Evolutionary conservation across 2,329 filamentous ascomycete species (phyloP), one percentile per base, ranked within the genome.

Genomic region (Diaporthe caulivora): DNA sequence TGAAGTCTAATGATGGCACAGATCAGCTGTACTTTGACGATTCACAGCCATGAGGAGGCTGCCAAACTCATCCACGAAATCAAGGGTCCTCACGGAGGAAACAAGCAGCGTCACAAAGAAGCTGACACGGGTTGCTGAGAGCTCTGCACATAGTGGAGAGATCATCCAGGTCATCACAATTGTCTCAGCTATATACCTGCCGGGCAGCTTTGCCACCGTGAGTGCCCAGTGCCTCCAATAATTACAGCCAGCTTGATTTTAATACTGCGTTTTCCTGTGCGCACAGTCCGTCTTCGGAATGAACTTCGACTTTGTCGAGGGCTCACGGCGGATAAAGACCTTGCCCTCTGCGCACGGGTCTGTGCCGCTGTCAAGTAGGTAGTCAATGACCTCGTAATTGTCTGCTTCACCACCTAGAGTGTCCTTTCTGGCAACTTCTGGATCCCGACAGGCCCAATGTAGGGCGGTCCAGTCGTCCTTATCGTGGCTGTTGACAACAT

Each of bases 111-210:
- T 77, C 9, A 80, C 77, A 1, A 68, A 70, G 65, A 76, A 75
- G 24, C 75, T 79, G 8, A 76, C 77, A 8, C 73, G 75, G 11
- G 69, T 80, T n/a, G 77, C 76, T 1, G 60, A 80, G 58, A 72
- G 72, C n/a, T 76, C 77, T 18, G 78, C 78, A 2, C 75, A 78
- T 26, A 77, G 79, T 49, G 77, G 78, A 29, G 78, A 75, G 29
- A 77, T 79, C 21, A 77, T 80, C 8, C 71, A 76, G 17, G 73
- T 79, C 7, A 79, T 80, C 24, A 80, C 78, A 1, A 75, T 80
- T 11, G 70, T 79, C 11, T 78, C 78, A 15, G 75, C 78, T 3
- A 72, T 80, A 2, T 80, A 79, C 40, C 58, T 80, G 17, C 78
- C 78, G 2, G 77, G 78, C 13, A 77, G 76, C 11, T 80, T 80